These are phyloP conservation scores for Mollisia scopiformis DNA, from an alignment of 2,329 filamentous ascomycete genomes.

Conservation along the genomic window DNA sequence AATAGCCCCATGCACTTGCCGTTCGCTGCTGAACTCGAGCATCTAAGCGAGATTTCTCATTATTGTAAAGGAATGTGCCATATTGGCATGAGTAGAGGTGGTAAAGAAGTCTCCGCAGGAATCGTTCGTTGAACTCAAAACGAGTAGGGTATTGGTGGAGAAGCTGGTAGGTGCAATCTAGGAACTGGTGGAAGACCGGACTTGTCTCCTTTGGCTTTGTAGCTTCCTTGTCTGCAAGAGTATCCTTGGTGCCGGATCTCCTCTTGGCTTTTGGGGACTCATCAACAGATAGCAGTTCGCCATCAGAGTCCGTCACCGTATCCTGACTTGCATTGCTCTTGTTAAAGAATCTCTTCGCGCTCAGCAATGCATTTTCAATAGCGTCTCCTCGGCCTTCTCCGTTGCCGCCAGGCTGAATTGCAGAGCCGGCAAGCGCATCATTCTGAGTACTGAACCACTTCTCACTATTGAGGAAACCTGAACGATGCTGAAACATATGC, in stretches of 20 bases:
- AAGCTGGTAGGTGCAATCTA: slow-evolving; percentile 92
- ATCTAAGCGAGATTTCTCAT: slow-evolving; percentile 83
- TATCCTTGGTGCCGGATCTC: slow-evolving; percentile 38
- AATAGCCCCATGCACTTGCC: slow-evolving; percentile 94
- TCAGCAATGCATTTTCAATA: slow-evolving; percentile 82
- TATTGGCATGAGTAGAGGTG: slow-evolving; percentile 97
- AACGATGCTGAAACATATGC: slow-evolving; percentile 95
- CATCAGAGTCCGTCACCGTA: slow-evolving; percentile 60
- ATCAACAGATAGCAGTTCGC: slow-evolving; percentile 31
- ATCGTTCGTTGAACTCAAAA: slow-evolving; percentile 96
- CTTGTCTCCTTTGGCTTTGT: slow-evolving; percentile 90
- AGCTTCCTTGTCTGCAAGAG: slow-evolving; percentile 60
- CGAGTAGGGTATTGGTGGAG: slow-evolving; percentile 82
- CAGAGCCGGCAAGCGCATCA: slow-evolving; percentile 70
- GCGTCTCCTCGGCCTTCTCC: slow-evolving; percentile 61
- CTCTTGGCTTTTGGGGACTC: slow-evolving; percentile 40
- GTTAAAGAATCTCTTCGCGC: slow-evolving; percentile 88
- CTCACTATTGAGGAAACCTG: slow-evolving; percentile 83
- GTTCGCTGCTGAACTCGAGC: slow-evolving; percentile 71
- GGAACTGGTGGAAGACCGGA: slow-evolving; percentile 96
- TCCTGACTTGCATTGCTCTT: slow-evolving; percentile 72
- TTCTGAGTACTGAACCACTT: slow-evolving; percentile 93
- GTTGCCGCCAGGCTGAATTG: slow-evolving; percentile 62
- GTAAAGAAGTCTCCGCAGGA: slow-evolving; percentile 85
- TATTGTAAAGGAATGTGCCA: slow-evolving; percentile 95